Conservation (phyloP, 139 green algal species). For the Microglena sp. region DNA sequence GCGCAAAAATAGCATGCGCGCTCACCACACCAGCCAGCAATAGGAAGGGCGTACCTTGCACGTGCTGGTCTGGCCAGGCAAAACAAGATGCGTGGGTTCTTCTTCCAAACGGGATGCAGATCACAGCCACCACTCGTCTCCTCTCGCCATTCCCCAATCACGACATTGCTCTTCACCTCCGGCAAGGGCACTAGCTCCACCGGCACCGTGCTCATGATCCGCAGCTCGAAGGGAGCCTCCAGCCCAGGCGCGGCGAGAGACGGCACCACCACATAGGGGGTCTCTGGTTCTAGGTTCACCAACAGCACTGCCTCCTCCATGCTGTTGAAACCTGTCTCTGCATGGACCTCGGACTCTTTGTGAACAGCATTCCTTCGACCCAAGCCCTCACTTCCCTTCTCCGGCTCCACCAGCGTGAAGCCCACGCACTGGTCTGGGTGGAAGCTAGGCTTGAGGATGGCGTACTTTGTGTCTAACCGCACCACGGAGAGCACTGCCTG, state of each 20-base stretch:
- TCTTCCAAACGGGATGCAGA: constrained; percentile 34
- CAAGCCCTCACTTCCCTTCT: not conserved
- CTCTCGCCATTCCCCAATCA: constrained; percentile 8
- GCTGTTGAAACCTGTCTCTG: constrained; percentile 5
- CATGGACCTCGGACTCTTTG: constrained; percentile 4
- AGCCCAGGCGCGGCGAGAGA: constrained; percentile 8
- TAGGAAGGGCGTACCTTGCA: too few relatives aligned
- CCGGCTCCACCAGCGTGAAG: constrained; percentile 12
- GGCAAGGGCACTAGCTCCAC: constrained; percentile 40
- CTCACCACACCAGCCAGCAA: too few relatives aligned
- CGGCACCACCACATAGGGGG: constrained; percentile 28
- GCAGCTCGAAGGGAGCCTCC: constrained; percentile 38
- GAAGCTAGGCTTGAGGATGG: constrained; percentile 20
- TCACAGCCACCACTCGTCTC: constrained; percentile 38
- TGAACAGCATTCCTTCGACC: not conserved
- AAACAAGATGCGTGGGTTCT: constrained; percentile 40
- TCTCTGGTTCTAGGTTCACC: constrained; percentile 29
- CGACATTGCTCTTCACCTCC: constrained; percentile 21
- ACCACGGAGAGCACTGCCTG: constrained; percentile 26
- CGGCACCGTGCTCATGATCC: constrained; percentile 27
- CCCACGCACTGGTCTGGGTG: constrained; percentile 12
- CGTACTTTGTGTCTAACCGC: constrained; percentile 27
- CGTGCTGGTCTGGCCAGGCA: constrained; percentile 7
- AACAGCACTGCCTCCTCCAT: constrained; percentile 23
- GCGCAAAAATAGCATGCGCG: too few relatives aligned